phyloP scores from a whole-genome alignment of 257 asterid species.

The Schizonepeta tenuifolia region DNA sequence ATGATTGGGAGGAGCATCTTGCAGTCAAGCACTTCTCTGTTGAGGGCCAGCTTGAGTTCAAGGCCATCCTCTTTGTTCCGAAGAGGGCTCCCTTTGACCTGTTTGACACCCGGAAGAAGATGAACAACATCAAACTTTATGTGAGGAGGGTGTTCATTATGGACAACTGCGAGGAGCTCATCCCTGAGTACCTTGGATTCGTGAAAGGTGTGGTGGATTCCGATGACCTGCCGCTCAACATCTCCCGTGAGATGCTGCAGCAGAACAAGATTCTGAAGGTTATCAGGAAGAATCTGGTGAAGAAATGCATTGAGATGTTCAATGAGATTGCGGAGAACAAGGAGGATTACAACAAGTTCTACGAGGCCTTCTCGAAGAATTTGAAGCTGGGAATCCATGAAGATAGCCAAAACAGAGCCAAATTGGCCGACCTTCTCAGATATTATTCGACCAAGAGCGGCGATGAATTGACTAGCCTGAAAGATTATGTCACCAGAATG shows the following conservation, averaged over 20 bases:
- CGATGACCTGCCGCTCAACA: constrained; percentile 79
- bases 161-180: constrained; percentile 83
- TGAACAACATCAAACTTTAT: constrained; percentile 77
- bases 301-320: constrained; percentile 88
- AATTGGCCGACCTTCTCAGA: constrained; percentile 71
- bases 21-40: constrained; percentile 87
- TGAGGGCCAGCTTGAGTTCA: constrained; percentile 86
- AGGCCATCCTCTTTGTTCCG: constrained; percentile 78
- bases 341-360: constrained; percentile 76
- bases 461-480: constrained; percentile 77
- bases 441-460: constrained; percentile 80
- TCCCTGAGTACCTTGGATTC: constrained; percentile 74
- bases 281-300: constrained; percentile 75
- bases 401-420: constrained; percentile 74
- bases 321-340: constrained; percentile 78
- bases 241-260: constrained; percentile 78
- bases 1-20: constrained; percentile 88
- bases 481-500: constrained; percentile 86
- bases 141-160: constrained; percentile 79
- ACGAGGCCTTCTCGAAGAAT: constrained; percentile 80
- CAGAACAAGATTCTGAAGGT: constrained; percentile 84
- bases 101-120: constrained; percentile 72
- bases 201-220: constrained; percentile 84
- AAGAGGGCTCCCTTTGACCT: constrained; percentile 84
- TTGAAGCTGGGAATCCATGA: constrained; percentile 81